Base-by-base conservation (phyloP, 1,284 basidiomycete species). In the Agaricales sp. region DNA sequence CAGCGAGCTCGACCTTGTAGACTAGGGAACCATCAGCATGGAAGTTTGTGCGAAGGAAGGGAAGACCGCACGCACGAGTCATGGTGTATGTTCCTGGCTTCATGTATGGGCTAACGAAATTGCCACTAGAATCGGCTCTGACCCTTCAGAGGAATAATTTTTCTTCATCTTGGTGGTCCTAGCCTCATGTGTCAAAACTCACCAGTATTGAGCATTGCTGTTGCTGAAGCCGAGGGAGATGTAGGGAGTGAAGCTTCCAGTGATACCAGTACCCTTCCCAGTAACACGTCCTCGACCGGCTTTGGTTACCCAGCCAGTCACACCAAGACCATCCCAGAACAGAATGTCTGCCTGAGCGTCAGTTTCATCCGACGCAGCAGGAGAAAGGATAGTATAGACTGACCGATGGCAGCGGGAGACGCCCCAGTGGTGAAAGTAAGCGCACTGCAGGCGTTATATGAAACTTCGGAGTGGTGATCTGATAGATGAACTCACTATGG, bases 11-110 rank as follows among this genome's bases (percentile, higher is more conserved):
- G n/a, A 58, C 58, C 54, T 66, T 65, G 58, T 68, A 70, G 20
- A 67, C 63, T 65, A 46, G 11, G n/a, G n/a, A n/a, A n/a, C n/a
- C n/a, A n/a, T n/a, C n/a, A n/a, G n/a, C n/a, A n/a, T n/a, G n/a
- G n/a, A n/a, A n/a, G n/a, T n/a, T n/a, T n/a, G n/a, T n/a, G n/a
- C n/a, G n/a, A n/a, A 41, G n/a, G n/a, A n/a, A n/a, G n/a, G n/a
- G n/a, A n/a, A 19, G 12, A 14, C 35, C 38, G 26, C 20, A 51
- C 61, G 46, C 43, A 65, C 64, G 52, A 11, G 66, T 68, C 64
- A 67, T 65, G 1, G 65, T 69, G 52, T 69, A 70, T 0, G 67
- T 69, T 19, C 68, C 67, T 18, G 68, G 66, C 50, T 67, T 69
- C 66, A 70, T 69, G 45, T 58, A 60, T n/a, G 68, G 67, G 21